Conservation (phyloP, 306 rosid species). For the Prunus mongolica region DNA sequence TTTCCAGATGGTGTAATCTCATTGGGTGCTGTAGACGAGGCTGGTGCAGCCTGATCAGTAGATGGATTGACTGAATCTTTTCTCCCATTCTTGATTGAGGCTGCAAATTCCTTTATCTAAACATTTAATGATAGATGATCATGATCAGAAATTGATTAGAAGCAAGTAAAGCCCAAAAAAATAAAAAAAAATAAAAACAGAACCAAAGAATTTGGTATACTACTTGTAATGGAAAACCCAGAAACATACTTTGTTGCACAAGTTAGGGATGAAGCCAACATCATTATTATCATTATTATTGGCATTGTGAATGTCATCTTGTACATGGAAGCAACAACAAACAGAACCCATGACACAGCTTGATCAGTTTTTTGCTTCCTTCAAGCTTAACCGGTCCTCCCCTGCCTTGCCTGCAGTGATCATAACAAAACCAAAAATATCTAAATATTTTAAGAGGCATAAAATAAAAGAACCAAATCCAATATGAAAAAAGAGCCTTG, state of each 20-base stretch:
- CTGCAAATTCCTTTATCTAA: not conserved
- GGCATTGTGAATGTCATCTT: not conserved
- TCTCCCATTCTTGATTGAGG: not conserved
- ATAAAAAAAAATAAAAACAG: not conserved
- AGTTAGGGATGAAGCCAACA: not conserved
- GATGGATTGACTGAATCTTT: not conserved
- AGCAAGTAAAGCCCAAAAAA: not conserved
- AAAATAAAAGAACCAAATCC: not conserved
- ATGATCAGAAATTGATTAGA: not conserved
- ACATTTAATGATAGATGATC: not conserved
- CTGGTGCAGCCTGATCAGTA: not conserved
- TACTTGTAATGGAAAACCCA: not conserved
- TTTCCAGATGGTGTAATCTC: not conserved
- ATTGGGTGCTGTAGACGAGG: not conserved
- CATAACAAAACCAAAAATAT: not conserved
- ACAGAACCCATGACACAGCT: constrained; percentile 2
- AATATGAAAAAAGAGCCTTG: too few species aligned
- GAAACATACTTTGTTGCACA: constrained; percentile 1
- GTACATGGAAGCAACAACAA: not conserved
- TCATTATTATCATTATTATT: not conserved
- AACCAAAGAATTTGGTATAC: not conserved
- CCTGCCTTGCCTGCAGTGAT: not conserved
- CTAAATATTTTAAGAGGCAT: not conserved
- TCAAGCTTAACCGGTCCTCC: not conserved
- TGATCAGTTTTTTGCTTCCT: not conserved